Percentiles rank a stretch among this genome's conserved stretches.
These are phyloP conservation scores for Yamadazyma trypodendri DNA, from an alignment of 1,139 yeast species.

Conservation along the genomic window DNA sequence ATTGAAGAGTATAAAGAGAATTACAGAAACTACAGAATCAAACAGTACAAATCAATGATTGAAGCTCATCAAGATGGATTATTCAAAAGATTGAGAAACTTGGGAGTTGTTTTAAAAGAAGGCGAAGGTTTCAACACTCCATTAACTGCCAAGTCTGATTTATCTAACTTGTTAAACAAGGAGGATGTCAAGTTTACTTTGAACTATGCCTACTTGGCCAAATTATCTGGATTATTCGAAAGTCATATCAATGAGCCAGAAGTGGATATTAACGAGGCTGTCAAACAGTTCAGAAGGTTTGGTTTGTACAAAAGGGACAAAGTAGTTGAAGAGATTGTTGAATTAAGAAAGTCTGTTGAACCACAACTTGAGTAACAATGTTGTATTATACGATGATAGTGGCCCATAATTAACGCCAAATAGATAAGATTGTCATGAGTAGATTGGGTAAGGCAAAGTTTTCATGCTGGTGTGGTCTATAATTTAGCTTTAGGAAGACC, in stretches of 20 bases:
- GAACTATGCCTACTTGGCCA: slow-evolving; percentile 53
- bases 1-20: slow-evolving; percentile 69
- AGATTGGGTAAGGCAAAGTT: too few species aligned
- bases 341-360: slow-evolving; percentile 31
- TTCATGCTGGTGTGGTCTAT: too few species aligned
- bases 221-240: slow-evolving; percentile 49
- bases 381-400: too few species aligned
- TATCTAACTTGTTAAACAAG: slow-evolving; percentile 27
- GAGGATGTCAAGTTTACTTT: slow-evolving; percentile 41
- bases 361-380: slow-evolving; percentile 2
- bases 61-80: slow-evolving; percentile 76
- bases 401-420: too few species aligned
- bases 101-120: slow-evolving; percentile 60
- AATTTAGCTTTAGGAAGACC: neutral
- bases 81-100: slow-evolving; percentile 54
- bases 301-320: slow-evolving; percentile 57
- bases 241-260: slow-evolving; percentile 32
- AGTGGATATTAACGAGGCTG: slow-evolving; percentile 34
- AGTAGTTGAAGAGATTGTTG: slow-evolving; percentile 38
- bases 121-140: slow-evolving; percentile 88
- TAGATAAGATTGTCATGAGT: too few species aligned
- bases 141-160: slow-evolving; percentile 27
- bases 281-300: slow-evolving; percentile 58
- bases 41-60: slow-evolving; percentile 73
- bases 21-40: slow-evolving; percentile 64